Evolutionary conservation across 345 rosid species (phyloP).

Genomic region (Melastoma malabathricum): DNA sequence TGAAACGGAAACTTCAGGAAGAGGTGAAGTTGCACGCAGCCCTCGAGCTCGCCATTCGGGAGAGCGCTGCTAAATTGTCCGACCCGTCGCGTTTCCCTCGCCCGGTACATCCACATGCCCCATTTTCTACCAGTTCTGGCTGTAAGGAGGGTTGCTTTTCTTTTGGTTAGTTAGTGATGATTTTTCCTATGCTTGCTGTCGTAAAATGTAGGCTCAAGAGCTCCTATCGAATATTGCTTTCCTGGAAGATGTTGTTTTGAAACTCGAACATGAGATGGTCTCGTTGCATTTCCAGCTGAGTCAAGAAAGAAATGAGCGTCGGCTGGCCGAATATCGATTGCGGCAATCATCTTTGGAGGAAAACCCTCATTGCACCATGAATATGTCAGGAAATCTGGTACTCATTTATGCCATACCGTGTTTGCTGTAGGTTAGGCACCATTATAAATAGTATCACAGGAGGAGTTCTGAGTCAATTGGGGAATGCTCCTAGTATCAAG

Average conservation of each 20-base stretch:
- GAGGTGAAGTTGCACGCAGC: slow-evolving; percentile 53
- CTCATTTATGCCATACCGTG: slow-evolving; percentile 1
- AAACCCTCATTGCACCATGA: slow-evolving; percentile 20
- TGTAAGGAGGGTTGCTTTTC: too few species aligned
- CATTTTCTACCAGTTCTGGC: too few species aligned
- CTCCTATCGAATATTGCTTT: slow-evolving; percentile 47
- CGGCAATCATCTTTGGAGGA: slow-evolving; percentile 43
- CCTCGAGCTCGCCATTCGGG: slow-evolving; percentile 42
- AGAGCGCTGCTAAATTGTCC: slow-evolving; percentile 36
- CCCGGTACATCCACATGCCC: slow-evolving; percentile 18
- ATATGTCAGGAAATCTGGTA: slow-evolving; percentile 15
- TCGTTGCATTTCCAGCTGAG: slow-evolving; percentile 83
- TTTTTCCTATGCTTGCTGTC: too few species aligned
- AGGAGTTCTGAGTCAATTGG: too few species aligned
- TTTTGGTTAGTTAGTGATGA: too few species aligned
- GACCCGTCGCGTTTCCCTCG: slow-evolving; percentile 37
- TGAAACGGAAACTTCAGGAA: slow-evolving; percentile 55
- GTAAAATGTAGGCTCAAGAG: slow-evolving; percentile 46
- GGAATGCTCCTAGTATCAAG: too few species aligned
- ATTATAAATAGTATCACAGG: too few species aligned
- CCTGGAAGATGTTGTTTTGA: slow-evolving; percentile 55
- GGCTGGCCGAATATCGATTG: slow-evolving; percentile 66
- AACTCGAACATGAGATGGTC: slow-evolving; percentile 72
- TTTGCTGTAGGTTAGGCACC: too few species aligned
- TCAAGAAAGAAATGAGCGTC: slow-evolving; percentile 82